Base-by-base conservation (phyloP, 345 rosid genomes). In the Moringa oleifera region DNA sequence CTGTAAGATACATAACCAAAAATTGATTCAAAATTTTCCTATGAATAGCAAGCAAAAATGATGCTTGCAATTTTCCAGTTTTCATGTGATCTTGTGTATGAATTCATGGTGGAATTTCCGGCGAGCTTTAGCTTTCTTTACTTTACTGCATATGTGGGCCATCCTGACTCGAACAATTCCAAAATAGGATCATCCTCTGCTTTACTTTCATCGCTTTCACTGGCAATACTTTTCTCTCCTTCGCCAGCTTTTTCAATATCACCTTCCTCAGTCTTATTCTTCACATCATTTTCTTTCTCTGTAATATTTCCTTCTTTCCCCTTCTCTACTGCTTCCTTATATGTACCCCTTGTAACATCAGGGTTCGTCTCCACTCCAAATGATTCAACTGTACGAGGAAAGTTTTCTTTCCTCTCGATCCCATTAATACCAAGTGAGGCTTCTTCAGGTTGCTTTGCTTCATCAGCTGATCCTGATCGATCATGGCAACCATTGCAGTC, bases 301-400 rank as follows among this genome's bases (percentile, higher is more conserved):
- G n/a, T n/a, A n/a, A n/a, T 7, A 20, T 41, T 45, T 16, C 79
- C 77, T 28, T 63, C 45, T 1, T 57, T 67, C 46, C 85, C 81
- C 59, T 78, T 87, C 72, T 81, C 76, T 53, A 83, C 55, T 8
- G 33, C 85, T 37, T 87, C 90, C 57, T 85, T 80, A 60, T 79
- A 85, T 0, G 87, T 63, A 20, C 59, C 68, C 49, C 65, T 78
- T 0, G 22, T 23, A 4, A 10, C 36, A 1, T 55, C 31, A 7
- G 51, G 10, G 20, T 25, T 28, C 23, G 16, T 33, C 6, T 20
- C 16, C 22, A 18, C 12, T 10, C 31, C 8, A 20, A 23, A 57
- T 15, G 68, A 25, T 57, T 37, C 31, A 0, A 59, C 16, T 0
- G 0, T 12, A 0, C 57, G 49, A 53, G 25, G 22, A 36, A 22